Evolutionary conservation across 805 yeast genomes (phyloP), one percentile per base, ranked within the genome.

Genomic region (Trichomonascus vanleenenianus): DNA sequence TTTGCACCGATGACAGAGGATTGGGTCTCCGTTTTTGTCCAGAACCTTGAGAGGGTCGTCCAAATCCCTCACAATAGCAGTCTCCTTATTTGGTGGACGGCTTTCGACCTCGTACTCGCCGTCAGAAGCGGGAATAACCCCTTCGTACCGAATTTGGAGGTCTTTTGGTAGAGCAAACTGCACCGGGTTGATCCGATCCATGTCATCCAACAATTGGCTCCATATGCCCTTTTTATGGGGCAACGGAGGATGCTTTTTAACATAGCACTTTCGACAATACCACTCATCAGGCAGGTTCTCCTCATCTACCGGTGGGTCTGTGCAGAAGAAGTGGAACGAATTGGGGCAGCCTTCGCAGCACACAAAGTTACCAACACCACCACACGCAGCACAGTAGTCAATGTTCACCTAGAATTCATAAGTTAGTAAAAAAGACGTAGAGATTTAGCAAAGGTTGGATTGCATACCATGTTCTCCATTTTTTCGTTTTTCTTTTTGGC

Each of bases 301-400:
- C 36, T 83, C 87, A 54, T 83, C 86, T 30, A 82, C 65, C 0
- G 98, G 97, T 2, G 97, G 97, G 56, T 85, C 83, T 49, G 91
- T 76, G 62, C 98, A 91, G 3, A 85, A 72, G 59, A 93, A 87
- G 60, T 91, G 98, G 64, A 91, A 93, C 1, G 96, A 85, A 56
- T 74, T 74, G 0, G 97, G 96, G 63, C 98, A 91, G 1, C 85
- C 73, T 56, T 91, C 98, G 65, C 98, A 91, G 64, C 97, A 93
- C 19, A 91, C 70, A 56, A 91, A 88, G 22, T 85, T 73, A 10
- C 98, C 98, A 0, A 88, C 71, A 22, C 87, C 85, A 1, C 94
- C 89, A 66, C 98, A 91, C 0, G 93, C 73, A n/a, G 85, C 71
- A 59, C 98, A 91, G 61, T 74, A 89, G 62, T 91, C 98, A 50